Evolutionary conservation across 164 flowering plant genomes (phyloP).

Genomic region (Akebia trifoliata): DNA sequence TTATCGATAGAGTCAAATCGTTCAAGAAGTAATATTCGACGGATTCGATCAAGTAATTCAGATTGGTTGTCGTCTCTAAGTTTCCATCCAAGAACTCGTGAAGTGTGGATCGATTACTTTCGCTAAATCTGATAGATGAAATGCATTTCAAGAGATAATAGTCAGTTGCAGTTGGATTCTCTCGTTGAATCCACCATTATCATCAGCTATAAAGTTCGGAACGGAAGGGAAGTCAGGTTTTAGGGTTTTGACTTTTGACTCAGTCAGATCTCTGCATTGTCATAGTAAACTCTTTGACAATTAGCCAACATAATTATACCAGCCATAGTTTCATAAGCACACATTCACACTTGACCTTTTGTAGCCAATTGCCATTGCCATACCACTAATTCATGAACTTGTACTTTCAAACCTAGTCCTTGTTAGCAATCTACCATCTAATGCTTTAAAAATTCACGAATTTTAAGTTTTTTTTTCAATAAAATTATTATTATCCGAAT

Average conservation of each 20-base stretch:
- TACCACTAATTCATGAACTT: no score
- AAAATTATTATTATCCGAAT: no score
- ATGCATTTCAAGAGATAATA: constrained; percentile 17
- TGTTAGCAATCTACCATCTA: no score
- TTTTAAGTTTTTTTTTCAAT: no score
- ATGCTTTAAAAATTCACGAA: no score
- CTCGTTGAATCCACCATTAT: constrained; percentile 5
- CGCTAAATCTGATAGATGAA: neutral
- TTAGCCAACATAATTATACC: no score
- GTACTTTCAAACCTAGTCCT: no score
- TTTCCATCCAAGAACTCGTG: constrained; percentile 36
- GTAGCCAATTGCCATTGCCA: no score
- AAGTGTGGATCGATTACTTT: constrained; percentile 31
- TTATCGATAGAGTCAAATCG: constrained; percentile 37
- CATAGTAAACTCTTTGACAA: no score
- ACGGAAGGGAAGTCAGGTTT: neutral
- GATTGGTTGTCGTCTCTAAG: constrained; percentile 38
- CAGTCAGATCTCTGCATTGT: no score
- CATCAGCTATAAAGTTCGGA: neutral
- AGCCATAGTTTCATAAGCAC: no score
- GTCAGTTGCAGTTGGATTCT: neutral
- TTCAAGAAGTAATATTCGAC: constrained; percentile 52
- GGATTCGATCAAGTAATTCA: constrained; percentile 49
- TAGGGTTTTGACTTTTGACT: neutral
- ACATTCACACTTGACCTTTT: no score